Evolutionary conservation across 192 early-diverging fungal genomes (phyloP).

Genomic region (Phycomyces nitens): DNA sequence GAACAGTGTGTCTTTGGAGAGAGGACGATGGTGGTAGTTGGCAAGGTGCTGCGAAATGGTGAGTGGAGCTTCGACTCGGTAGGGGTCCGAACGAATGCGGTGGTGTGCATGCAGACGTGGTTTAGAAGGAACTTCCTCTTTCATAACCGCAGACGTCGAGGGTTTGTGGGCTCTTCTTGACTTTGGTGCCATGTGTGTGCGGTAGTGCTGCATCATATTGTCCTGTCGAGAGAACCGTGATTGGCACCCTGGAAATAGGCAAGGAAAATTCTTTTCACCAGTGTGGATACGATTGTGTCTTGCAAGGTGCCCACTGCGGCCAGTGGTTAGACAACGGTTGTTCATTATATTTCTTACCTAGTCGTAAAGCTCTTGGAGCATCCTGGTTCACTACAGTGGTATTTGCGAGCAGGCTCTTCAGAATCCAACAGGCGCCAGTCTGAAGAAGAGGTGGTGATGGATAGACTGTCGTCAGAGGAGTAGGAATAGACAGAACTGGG

Average conservation of each 20-base stretch:
- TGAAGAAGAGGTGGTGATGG: conserved; percentile 4
- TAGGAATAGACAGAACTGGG: not conserved
- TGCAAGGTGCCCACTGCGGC: conserved; percentile 74
- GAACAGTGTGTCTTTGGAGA: no score
- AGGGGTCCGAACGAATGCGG: conserved; percentile 27
- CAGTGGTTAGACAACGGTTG: no score
- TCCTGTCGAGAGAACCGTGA: conserved; percentile 75
- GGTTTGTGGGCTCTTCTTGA: conserved; percentile 43
- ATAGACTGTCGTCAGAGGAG: conserved; percentile 1
- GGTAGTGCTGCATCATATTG: conserved; percentile 85
- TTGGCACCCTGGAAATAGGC: conserved; percentile 61
- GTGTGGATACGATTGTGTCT: conserved; percentile 78
- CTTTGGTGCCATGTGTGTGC: conserved; percentile 68
- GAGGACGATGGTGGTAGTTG: conserved; percentile 21
- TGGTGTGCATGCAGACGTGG: conserved; percentile 31
- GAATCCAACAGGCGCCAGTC: not conserved
- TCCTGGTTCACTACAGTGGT: conserved; percentile 54
- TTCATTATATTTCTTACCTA: conserved; percentile 33
- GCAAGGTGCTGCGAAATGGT: conserved; percentile 33
- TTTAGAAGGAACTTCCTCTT: conserved; percentile 18
- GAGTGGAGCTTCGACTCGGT: conserved; percentile 16
- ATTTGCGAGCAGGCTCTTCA: conserved; percentile 54
- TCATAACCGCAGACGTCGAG: not conserved
- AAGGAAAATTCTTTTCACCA: conserved; percentile 72
- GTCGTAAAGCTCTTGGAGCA: conserved; percentile 78